These are phyloP conservation scores for Imleria badia DNA, from an alignment of 768 basidiomycete genomes.

Conservation along the genomic window DNA sequence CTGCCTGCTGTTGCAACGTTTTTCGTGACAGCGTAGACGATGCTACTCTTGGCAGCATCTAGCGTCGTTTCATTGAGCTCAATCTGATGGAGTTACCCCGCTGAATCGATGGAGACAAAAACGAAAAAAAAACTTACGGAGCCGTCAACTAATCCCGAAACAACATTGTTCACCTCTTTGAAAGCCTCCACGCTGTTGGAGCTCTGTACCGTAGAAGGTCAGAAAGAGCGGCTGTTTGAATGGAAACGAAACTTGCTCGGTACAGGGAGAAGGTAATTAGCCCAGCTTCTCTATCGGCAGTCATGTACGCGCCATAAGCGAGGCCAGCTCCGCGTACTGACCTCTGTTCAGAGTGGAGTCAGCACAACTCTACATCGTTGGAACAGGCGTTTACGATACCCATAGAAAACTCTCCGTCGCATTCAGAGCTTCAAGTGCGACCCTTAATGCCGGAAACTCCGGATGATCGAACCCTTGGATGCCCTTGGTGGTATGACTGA, in stretches of 20 bases:
- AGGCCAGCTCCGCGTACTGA: conserved; percentile 93
- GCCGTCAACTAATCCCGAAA: conserved; percentile 79
- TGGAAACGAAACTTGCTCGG: conserved; percentile 48
- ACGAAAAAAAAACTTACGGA: conserved; percentile 48
- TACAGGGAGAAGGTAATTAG: conserved; percentile 75
- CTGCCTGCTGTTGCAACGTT: conserved; percentile 82
- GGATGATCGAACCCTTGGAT: conserved; percentile 79
- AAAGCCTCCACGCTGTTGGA: conserved; percentile 80
- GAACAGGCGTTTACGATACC: conserved; percentile 44
- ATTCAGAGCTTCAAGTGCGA: conserved; percentile 87
- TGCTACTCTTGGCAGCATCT: conserved; percentile 89
- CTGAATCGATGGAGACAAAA: background rate
- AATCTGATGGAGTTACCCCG: conserved; percentile 48
- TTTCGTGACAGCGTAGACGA: conserved; percentile 81
- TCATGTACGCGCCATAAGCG: conserved; percentile 86
- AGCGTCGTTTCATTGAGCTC: conserved; percentile 75
- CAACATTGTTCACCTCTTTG: conserved; percentile 73
- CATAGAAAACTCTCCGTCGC: conserved; percentile 94
- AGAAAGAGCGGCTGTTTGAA: background rate
- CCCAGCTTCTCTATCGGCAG: conserved; percentile 76
- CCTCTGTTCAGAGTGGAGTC: conserved; percentile 45
- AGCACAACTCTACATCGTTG: conserved; percentile 4
- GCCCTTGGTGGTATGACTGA: conserved; percentile 72
- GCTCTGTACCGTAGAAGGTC: conserved; percentile 48
- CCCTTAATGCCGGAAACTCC: conserved; percentile 79